Evolutionary conservation across 768 basidiomycete species (phyloP).

Genomic region (Mrakia gelida): DNA sequence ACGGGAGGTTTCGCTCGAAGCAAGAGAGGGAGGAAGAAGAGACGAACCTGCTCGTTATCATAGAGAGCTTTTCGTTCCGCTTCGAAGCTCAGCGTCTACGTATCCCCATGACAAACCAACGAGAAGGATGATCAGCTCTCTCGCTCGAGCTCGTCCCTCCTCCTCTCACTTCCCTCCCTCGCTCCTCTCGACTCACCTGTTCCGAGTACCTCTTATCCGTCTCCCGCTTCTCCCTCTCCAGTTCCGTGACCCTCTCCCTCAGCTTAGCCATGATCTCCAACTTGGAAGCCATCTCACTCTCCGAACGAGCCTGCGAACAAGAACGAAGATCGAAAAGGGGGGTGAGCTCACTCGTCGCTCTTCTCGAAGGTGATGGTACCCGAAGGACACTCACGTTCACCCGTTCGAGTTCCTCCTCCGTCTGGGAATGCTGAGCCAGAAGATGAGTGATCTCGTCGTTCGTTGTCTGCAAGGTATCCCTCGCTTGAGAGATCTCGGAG

Average conservation of each 20-base stretch:
- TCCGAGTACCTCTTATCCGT: constrained; percentile 77
- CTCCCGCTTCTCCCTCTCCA: constrained; percentile 86
- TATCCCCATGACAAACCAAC: constrained; percentile 28
- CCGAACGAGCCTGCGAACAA: constrained; percentile 47
- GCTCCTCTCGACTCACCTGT: constrained; percentile 56
- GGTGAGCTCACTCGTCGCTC: too few relatives aligned
- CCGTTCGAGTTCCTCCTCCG: constrained; percentile 13
- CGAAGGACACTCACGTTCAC: background rate
- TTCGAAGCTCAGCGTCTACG: constrained; percentile 77
- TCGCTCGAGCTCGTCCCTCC: constrained; percentile 25
- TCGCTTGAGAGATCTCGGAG: background rate
- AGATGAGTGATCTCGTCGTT: constrained; percentile 1
- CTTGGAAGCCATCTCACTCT: constrained; percentile 72
- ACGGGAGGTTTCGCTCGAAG: background rate
- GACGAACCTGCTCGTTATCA: constrained; percentile 65
- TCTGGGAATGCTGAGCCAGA: background rate
- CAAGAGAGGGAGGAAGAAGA: too few relatives aligned
- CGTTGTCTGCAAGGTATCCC: background rate
- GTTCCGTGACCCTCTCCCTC: constrained; percentile 69
- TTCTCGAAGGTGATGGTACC: background rate
- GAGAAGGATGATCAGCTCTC: constrained; percentile 33
- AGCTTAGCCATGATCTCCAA: constrained; percentile 81
- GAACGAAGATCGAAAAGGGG: background rate
- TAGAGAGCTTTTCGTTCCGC: constrained; percentile 88
- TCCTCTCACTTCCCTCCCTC: background rate